Percentiles rank a stretch among this genome's conserved stretches.
These are phyloP conservation scores for Saccharum hybrid DNA, from an alignment of 202 grass and related monocot species.

Conservation along the genomic window DNA sequence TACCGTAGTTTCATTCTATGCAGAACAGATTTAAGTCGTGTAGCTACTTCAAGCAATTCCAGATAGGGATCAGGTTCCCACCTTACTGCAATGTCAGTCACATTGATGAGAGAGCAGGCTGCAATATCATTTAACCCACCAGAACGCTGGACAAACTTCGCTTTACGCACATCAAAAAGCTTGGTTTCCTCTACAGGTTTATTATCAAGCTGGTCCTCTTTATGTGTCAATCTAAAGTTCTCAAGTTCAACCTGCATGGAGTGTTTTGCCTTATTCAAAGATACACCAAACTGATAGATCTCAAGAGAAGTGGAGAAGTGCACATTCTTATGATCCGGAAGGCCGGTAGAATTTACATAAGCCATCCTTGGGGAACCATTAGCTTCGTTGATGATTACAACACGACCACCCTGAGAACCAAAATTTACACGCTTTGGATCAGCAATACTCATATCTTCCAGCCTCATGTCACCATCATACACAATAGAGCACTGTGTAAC, in stretches of 20 bases:
- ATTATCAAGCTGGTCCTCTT: conserved; percentile 64
- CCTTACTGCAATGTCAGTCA: conserved; percentile 69
- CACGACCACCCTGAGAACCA: conserved; percentile 87
- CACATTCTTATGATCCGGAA: conserved; percentile 70
- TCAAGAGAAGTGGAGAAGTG: conserved; percentile 84
- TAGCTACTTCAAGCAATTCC: conserved; percentile 74
- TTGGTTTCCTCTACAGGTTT: conserved; percentile 54
- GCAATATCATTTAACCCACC: conserved; percentile 70
- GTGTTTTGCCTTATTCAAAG: conserved; percentile 87
- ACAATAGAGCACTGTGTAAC: conserved; percentile 72
- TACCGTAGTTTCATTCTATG: conserved; percentile 66
- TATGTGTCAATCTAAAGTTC: conserved; percentile 68
- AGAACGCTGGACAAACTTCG: conserved; percentile 90
- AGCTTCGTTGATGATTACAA: conserved; percentile 69
- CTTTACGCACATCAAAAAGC: conserved; percentile 82
- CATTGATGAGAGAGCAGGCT: conserved; percentile 83
- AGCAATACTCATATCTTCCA: conserved; percentile 76
- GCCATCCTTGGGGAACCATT: conserved; percentile 78
- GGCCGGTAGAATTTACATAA: conserved; percentile 63
- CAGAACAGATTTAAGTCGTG: conserved; percentile 68
- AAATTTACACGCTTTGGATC: conserved; percentile 97
- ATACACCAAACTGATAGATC: conserved; percentile 67
- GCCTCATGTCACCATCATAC: conserved; percentile 76
- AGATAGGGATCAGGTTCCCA: conserved; percentile 93
- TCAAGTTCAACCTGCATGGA: conserved; percentile 84